Percentiles rank a stretch among this genome's conserved stretches.
These are phyloP conservation scores for Nakaseomyces glabratus DNA, from an alignment of 1,139 yeast species.

Conservation along the genomic window DNA sequence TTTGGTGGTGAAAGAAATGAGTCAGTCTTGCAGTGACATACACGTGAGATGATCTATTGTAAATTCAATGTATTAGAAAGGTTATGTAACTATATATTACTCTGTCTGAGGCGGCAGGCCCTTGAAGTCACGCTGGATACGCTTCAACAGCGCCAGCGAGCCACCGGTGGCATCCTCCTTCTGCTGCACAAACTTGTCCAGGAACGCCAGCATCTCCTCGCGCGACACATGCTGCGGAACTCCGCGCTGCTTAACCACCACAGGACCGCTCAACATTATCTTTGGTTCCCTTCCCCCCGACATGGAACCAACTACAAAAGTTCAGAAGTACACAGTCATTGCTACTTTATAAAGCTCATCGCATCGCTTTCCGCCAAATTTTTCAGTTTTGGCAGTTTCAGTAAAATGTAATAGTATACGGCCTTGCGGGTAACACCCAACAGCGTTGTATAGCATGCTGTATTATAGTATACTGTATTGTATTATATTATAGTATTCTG, in stretches of 20 bases:
- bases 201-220: slow-evolving; percentile 37
- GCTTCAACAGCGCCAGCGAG: slow-evolving; percentile 46
- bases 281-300: neutral
- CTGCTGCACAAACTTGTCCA: slow-evolving; percentile 38
- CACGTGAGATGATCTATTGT: too few species aligned
- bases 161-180: slow-evolving; percentile 15
- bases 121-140: slow-evolving; percentile 62
- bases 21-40: neutral
- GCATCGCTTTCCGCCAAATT: neutral
- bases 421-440: neutral
- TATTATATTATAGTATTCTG: too few species aligned
- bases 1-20: neutral
- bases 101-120: slow-evolving; percentile 52
- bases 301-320: neutral
- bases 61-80: too few species aligned
- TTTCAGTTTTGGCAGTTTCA: neutral
- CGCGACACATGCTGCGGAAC: slow-evolving; percentile 30
- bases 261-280: slow-evolving; percentile 39
- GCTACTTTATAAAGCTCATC: neutral
- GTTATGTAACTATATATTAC: neutral
- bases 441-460: too few species aligned
- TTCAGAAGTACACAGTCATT: neutral
- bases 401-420: neutral
- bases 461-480: too few species aligned
- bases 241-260: slow-evolving; percentile 34